Conservation (phyloP, 768 basidiomycete genomes). For the Pleurotus tuber-regium region DNA sequence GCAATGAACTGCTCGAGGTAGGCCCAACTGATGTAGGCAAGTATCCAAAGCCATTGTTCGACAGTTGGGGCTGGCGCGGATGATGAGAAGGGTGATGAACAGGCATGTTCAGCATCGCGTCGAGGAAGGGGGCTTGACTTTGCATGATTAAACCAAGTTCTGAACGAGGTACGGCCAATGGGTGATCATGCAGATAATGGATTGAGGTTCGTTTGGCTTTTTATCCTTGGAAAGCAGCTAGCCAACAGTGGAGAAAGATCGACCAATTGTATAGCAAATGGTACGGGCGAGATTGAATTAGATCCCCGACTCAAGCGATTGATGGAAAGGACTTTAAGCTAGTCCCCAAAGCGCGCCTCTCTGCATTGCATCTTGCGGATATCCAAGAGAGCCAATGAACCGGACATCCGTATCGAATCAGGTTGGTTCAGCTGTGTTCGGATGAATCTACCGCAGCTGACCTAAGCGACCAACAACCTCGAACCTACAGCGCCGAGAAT, state of each 20-base stretch:
- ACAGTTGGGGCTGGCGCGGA: background rate
- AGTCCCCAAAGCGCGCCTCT: background rate
- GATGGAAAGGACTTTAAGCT: background rate
- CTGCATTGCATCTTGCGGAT: background rate
- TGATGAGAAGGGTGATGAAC: background rate
- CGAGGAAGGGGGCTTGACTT: constrained; percentile 5
- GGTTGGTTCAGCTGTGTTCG: background rate
- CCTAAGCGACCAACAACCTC: background rate
- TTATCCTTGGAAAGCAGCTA: no score
- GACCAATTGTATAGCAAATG: background rate
- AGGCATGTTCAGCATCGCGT: background rate
- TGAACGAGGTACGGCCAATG: constrained; percentile 1
- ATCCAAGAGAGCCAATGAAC: background rate
- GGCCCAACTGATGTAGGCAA: background rate
- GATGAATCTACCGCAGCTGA: background rate
- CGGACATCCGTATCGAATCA: no score
- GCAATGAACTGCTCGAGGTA: constrained; percentile 1
- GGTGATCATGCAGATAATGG: background rate
- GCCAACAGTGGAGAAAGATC: background rate
- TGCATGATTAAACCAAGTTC: background rate
- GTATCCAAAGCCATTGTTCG: background rate
- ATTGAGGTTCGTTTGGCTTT: background rate
- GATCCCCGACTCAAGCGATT: constrained; percentile 10
- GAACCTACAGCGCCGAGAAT: no score
- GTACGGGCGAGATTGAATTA: constrained; percentile 3